Evolutionary conservation across 1,284 basidiomycete species (phyloP).

Genomic region (Puccinia polysora): DNA sequence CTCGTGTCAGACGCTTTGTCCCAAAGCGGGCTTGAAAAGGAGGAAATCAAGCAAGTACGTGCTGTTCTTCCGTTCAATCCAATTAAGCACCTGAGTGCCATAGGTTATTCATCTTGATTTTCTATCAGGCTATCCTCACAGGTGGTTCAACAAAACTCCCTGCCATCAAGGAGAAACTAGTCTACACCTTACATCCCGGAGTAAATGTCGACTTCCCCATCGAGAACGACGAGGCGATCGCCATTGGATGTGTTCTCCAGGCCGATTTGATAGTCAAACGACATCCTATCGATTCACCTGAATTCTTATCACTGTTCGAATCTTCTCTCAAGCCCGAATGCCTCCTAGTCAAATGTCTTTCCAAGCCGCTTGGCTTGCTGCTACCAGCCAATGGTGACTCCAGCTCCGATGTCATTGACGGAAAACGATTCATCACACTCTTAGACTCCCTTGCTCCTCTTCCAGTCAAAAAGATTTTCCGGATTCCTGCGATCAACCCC

Average conservation of each 20-base stretch:
- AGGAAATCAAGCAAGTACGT: slow-evolving; percentile 71
- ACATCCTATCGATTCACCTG: slow-evolving; percentile 55
- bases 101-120: not conserved
- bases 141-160: slow-evolving; percentile 82
- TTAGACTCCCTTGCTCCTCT: slow-evolving; percentile 70
- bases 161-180: slow-evolving; percentile 74
- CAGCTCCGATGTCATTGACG: slow-evolving; percentile 52
- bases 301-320: slow-evolving; percentile 52
- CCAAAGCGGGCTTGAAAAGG: slow-evolving; percentile 65
- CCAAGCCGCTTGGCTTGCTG: slow-evolving; percentile 71
- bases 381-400: slow-evolving; percentile 62
- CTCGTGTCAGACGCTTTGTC: slow-evolving; percentile 65
- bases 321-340: slow-evolving; percentile 46
- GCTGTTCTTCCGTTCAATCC: not conserved
- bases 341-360: slow-evolving; percentile 61
- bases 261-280: slow-evolving; percentile 63
- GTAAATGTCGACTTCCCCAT: slow-evolving; percentile 57
- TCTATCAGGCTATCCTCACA: slow-evolving; percentile 67
- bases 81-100: not conserved
- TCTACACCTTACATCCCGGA: slow-evolving; percentile 60
- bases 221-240: slow-evolving; percentile 84
- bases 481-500: slow-evolving; percentile 66
- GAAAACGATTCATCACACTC: slow-evolving; percentile 65
- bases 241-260: slow-evolving; percentile 81
- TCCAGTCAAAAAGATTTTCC: slow-evolving; percentile 68